A percentile compares a stretch with the other conserved stretches of the same genome.
These are phyloP conservation scores for Calycina herbarum DNA, from an alignment of 2,329 filamentous ascomycete genomes.

Conservation along the genomic window DNA sequence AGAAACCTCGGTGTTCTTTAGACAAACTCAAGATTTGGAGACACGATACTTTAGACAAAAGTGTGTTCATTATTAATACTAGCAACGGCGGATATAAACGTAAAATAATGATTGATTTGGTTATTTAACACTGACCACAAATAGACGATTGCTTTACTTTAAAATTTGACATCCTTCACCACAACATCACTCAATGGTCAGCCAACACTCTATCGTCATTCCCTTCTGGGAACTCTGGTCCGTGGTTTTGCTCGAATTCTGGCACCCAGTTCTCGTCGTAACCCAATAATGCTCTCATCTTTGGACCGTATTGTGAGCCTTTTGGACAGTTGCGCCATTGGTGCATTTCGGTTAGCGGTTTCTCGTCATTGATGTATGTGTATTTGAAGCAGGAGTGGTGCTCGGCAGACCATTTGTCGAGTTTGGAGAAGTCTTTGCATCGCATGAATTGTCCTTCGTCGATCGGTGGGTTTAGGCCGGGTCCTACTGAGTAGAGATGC, in stretches of 20 bases:
- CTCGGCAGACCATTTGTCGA: constrained; percentile 14
- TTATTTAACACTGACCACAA: too few relatives aligned
- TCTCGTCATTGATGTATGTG: constrained; percentile 7
- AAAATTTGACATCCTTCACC: too few relatives aligned
- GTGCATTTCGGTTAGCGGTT: background rate
- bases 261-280: constrained; percentile 2
- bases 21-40: too few relatives aligned
- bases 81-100: too few relatives aligned
- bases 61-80: too few relatives aligned
- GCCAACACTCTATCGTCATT: background rate
- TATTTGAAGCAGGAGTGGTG: constrained; percentile 15
- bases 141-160: too few relatives aligned
- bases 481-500: background rate
- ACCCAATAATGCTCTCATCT: background rate
- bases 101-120: too few relatives aligned
- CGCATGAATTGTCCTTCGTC: constrained; percentile 7
- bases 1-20: too few relatives aligned
- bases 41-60: too few relatives aligned
- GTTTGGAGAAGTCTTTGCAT: constrained; percentile 15
- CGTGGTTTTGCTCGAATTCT: background rate
- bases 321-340: constrained; percentile 10
- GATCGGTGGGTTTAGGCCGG: constrained; percentile 6
- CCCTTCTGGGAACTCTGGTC: background rate
- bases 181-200: too few relatives aligned
- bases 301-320: background rate